phyloP scores from a whole-genome alignment of 305 asterid genomes.

The Euphrasia arctica region DNA sequence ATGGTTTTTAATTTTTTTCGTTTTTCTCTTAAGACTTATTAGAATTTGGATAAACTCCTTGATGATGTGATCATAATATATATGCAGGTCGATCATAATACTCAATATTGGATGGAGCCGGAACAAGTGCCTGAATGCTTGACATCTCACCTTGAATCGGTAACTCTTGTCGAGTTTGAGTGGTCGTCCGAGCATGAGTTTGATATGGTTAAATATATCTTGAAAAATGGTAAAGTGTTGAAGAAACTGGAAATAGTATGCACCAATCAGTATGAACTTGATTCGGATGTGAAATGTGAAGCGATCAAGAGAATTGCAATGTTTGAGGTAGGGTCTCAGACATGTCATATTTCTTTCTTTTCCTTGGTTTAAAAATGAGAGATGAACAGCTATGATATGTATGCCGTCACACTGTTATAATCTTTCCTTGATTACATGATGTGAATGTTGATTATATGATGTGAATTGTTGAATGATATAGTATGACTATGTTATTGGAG shows the following conservation, averaged over 20 bases:
- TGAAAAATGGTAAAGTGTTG: slow-evolving; percentile 5
- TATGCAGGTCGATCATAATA: neutral
- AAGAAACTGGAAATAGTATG: slow-evolving; percentile 1
- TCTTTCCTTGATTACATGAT: neutral
- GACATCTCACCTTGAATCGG: neutral
- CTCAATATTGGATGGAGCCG: slow-evolving; percentile 17
- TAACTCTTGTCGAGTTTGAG: neutral
- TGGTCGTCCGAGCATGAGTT: neutral
- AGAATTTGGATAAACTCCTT: too few relatives aligned
- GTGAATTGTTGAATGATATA: too few relatives aligned
- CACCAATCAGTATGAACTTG: too few relatives aligned
- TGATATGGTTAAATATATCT: neutral
- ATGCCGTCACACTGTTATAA: neutral
- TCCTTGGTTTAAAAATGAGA: neutral
- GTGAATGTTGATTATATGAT: too few relatives aligned
- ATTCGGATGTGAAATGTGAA: neutral
- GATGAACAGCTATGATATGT: too few relatives aligned
- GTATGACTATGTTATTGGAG: too few relatives aligned
- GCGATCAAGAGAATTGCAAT: neutral
- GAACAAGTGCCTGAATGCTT: slow-evolving; percentile 3
- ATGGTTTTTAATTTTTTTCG: neutral
- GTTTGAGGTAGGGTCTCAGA: neutral
- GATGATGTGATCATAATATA: too few relatives aligned
- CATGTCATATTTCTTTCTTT: neutral
- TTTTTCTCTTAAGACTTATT: too few relatives aligned